phyloP scores from a whole-genome alignment of 257 asterid species.

The Salvia splendens region DNA sequence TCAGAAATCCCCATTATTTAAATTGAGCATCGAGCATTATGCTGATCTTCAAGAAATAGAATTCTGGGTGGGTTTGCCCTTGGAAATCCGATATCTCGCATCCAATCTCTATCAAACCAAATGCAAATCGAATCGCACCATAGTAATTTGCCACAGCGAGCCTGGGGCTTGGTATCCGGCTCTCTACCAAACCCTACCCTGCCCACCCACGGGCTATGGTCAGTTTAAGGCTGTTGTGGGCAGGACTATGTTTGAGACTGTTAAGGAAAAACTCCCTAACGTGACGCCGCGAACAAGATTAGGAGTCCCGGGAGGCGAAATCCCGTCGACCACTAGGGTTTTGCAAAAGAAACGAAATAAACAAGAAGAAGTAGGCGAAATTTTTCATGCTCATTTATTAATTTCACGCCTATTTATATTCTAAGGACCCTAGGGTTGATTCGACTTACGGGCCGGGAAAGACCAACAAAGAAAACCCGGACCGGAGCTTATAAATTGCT shows the following conservation, averaged over 20 bases:
- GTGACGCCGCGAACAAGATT: too few relatives aligned
- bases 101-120: conserved; percentile 47
- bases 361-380: too few relatives aligned
- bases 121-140: conserved; percentile 58
- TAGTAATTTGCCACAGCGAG: conserved; percentile 87
- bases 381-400: too few relatives aligned
- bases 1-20: conserved; percentile 47
- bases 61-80: conserved; percentile 81
- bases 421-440: too few relatives aligned
- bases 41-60: conserved; percentile 66
- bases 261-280: too few relatives aligned
- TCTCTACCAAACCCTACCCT: conserved; percentile 67
- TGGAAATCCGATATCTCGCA: conserved; percentile 61
- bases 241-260: conserved; percentile 87
- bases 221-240: conserved; percentile 63
- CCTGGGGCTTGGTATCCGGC: conserved; percentile 98
- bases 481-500: too few relatives aligned
- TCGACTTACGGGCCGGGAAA: too few relatives aligned
- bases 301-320: too few relatives aligned
- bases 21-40: conserved; percentile 64
- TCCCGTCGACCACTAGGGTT: too few relatives aligned
- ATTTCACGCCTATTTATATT: too few relatives aligned
- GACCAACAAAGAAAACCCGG: too few relatives aligned
- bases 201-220: conserved; percentile 60
- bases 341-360: too few relatives aligned